Conservation (phyloP, 331 rosid genomes). For the Pyracantha coccinea region DNA sequence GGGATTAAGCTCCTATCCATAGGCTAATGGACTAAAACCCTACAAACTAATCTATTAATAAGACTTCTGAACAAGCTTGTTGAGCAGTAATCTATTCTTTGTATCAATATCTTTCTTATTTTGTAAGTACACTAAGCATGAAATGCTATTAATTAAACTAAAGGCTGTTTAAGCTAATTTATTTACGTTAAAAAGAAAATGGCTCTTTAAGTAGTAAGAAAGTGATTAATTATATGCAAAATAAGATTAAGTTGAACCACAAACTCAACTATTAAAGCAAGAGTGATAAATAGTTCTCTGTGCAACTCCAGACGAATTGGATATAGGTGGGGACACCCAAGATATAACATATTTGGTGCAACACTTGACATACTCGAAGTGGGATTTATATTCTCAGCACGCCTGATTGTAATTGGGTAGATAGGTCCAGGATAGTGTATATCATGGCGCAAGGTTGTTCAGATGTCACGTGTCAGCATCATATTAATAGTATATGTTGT, state of each 20-base stretch:
- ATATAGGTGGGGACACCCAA: neutral
- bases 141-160: neutral
- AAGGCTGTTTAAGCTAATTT: neutral
- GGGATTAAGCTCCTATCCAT: no score
- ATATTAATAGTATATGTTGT: no score
- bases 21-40: neutral
- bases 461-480: no score
- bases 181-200: neutral
- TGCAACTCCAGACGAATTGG: neutral
- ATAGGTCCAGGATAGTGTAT: neutral
- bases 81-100: neutral
- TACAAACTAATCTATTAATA: neutral
- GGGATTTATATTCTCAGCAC: neutral
- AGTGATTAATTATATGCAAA: neutral
- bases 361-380: neutral
- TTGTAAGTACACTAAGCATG: neutral
- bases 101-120: neutral
- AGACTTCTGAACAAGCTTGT: neutral
- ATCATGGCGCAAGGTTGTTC: no score
- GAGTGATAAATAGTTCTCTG: neutral
- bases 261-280: neutral
- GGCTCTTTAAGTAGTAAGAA: neutral
- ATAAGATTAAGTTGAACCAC: neutral
- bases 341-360: neutral
- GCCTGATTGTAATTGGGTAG: neutral